Conservation (phyloP, 495 filamentous ascomycete genomes). For the Penicillium lividum region DNA sequence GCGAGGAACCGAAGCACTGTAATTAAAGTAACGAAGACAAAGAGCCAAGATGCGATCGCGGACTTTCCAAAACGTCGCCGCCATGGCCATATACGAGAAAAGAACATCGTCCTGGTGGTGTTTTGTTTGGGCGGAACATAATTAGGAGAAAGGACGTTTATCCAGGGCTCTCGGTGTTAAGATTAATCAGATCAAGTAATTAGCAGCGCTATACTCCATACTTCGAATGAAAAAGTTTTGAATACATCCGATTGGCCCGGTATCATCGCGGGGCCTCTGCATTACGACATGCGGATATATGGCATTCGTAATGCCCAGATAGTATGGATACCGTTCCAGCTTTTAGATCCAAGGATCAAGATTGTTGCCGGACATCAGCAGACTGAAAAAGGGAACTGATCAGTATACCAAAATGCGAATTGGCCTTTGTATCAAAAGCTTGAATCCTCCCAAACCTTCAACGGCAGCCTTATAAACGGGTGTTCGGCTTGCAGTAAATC, state of each 20-base stretch:
- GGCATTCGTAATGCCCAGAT: neutral
- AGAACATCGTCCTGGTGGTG: neutral
- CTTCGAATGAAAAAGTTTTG: neutral
- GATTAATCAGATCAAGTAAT: neutral
- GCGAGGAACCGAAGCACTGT: slow-evolving; percentile 2
- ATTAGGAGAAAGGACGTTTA: neutral
- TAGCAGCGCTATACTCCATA: neutral
- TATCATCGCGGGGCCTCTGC: neutral
- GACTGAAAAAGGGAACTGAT: neutral
- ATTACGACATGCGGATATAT: neutral
- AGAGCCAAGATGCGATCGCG: neutral
- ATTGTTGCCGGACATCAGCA: neutral
- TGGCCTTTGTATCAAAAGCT: neutral
- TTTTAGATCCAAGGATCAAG: neutral
- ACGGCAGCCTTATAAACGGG: neutral
- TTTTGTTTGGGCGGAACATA: neutral
- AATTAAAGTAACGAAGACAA: neutral
- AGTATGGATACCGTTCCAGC: neutral
- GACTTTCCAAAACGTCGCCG: neutral
- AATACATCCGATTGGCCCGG: neutral
- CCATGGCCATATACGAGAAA: neutral
- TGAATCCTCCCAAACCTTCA: neutral
- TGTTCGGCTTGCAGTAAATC: neutral
- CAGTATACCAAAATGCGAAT: neutral
- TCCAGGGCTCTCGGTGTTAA: neutral